Evolutionary conservation across 768 basidiomycete genomes (phyloP), one percentile per base, ranked within the genome.

Genomic region (Tremella mesenterica): DNA sequence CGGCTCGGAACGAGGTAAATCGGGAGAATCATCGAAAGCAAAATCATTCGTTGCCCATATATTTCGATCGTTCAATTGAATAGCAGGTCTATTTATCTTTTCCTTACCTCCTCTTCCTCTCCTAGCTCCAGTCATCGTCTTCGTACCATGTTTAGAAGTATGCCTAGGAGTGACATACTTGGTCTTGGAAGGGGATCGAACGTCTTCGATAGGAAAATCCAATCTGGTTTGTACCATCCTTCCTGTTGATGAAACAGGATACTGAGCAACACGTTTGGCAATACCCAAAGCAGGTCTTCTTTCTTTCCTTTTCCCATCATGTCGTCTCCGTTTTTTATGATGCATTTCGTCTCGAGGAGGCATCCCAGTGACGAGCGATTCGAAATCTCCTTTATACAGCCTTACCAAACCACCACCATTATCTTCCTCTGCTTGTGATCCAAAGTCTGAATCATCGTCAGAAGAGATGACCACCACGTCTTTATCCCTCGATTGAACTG

Each of bases 1-100:
- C n/a, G n/a, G n/a, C n/a, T n/a, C n/a, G n/a, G n/a, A n/a, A n/a
- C n/a, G n/a, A 44, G 39, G 21, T 27, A 39, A 23, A 31, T 28
- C 2, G 16, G 28, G 29, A 27, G 47, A 12, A 38, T 36, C 28
- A 13, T 61, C 63, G 27, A 67, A 64, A 33, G 52, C 63, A 49
- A 67, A 62, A n/a, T 66, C 67, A 14, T 44, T 50, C 4, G 57
- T 57, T 12, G 67, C 60, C 29, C 66, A 73, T 52, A 73, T 73
- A 38, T 60, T 56, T 16, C 65, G 54, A 48, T 73, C 69, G 38
- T 66, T 60, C 12, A 73, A 51, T 0, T 60, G 52, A 31, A 73
- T 67, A 3, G 61, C 59, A 20, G 67, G 63, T 13, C 56, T 44
- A 1, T 21, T 34, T 18, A 23, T 23, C 38, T 41, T 41, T n/a